Evolutionary conservation across 192 early-diverging fungal genomes (phyloP).

Genomic region (Paraglomus occultum): DNA sequence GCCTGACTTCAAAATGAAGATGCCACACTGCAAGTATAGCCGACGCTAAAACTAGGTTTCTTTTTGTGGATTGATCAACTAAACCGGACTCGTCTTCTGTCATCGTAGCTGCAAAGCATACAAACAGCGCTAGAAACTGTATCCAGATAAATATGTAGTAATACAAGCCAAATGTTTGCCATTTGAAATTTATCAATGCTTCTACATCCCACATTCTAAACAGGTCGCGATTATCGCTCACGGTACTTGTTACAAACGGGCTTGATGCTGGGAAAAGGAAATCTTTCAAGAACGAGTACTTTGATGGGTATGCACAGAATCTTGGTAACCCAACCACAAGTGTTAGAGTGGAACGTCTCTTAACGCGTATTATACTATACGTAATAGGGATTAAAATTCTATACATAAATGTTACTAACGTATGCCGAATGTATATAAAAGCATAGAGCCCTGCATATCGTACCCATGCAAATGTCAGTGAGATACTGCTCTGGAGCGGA

Average conservation of each 20-base stretch:
- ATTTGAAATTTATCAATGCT: constrained; percentile 16
- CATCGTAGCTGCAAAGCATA: neutral
- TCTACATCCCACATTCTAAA: constrained; percentile 7
- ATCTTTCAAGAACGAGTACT: neutral
- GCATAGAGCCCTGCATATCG: no score
- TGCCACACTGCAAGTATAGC: neutral
- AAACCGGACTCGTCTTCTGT: neutral
- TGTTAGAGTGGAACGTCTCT: no score
- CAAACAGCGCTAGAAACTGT: neutral
- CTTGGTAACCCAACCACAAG: no score
- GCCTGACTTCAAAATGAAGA: neutral
- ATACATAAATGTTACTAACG: no score
- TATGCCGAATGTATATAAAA: no score
- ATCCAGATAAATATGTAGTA: neutral
- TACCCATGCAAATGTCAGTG: no score
- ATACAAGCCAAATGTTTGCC: neutral
- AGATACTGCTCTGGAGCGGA: no score
- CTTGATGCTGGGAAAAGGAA: neutral
- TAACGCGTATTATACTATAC: no score
- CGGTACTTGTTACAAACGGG: neutral
- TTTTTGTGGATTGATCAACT: no score
- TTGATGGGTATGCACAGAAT: no score
- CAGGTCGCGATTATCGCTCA: neutral
- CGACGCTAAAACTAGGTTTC: neutral
- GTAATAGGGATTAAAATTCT: no score